These are phyloP conservation scores for Penicillium verhagenii DNA, from an alignment of 495 filamentous ascomycete genomes.

Conservation along the genomic window DNA sequence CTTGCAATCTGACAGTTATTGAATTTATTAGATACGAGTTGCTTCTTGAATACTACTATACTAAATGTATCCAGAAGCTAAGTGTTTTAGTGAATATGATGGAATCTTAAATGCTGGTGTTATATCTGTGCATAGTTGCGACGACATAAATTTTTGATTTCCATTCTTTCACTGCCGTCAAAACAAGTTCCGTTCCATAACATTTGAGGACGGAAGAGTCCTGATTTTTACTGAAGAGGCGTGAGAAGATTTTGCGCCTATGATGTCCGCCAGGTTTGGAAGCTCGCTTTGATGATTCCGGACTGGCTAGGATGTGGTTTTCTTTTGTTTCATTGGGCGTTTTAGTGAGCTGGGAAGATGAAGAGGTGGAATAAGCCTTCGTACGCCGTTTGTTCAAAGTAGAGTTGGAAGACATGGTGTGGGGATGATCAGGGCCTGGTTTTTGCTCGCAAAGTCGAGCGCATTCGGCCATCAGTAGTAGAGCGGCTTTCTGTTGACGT, in stretches of 20 bases:
- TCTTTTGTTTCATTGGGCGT: background rate
- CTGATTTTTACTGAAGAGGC: background rate
- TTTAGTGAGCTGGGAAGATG: background rate
- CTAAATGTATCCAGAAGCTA: no score
- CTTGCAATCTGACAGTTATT: no score
- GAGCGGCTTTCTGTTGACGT: background rate
- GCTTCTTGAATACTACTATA: no score
- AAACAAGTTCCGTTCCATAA: no score
- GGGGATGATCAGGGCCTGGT: background rate
- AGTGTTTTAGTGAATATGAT: no score
- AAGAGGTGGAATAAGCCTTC: background rate
- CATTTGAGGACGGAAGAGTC: background rate
- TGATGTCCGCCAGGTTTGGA: background rate
- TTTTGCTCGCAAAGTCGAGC: background rate
- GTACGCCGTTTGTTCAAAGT: background rate
- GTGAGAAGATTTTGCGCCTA: background rate
- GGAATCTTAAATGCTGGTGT: no score
- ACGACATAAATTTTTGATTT: no score
- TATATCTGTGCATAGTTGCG: no score
- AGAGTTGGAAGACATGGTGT: background rate
- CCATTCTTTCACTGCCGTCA: no score
- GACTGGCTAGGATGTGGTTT: background rate
- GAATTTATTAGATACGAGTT: no score
- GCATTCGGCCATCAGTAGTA: background rate
- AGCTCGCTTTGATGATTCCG: background rate